These are phyloP conservation scores for Aspergillus ruber DNA, from an alignment of 2,329 filamentous ascomycete species.

Conservation along the genomic window DNA sequence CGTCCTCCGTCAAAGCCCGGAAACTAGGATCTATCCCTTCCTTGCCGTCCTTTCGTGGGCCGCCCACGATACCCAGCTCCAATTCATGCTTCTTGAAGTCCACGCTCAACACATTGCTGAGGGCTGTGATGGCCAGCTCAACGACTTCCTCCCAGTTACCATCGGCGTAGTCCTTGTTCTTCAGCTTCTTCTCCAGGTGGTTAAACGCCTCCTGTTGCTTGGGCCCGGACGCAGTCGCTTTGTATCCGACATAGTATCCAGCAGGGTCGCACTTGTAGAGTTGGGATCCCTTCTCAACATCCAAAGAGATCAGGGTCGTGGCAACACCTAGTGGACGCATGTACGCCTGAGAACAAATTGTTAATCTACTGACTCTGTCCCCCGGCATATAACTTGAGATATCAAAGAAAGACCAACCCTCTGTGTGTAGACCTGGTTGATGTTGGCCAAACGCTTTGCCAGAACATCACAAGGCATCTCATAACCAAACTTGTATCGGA, in stretches of 20 bases:
- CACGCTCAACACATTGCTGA: conserved; percentile 95
- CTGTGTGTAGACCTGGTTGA: conserved; percentile 98
- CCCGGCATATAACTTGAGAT: background rate
- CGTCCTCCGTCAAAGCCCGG: conserved; percentile 86
- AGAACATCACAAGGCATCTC: conserved; percentile 98
- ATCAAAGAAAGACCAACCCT: conserved; percentile 53
- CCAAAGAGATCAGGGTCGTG: conserved; percentile 88
- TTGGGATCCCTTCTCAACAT: conserved; percentile 86
- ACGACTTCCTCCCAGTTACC: conserved; percentile 97
- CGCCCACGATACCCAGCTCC: conserved; percentile 94
- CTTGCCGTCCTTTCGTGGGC: conserved; percentile 72
- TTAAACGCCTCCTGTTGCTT: conserved; percentile 99
- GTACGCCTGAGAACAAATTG: conserved; percentile 59
- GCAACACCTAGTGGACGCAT: conserved; percentile 97
- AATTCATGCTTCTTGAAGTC: conserved; percentile 99
- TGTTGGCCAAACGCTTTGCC: conserved; percentile 95
- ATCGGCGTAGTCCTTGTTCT: conserved; percentile 93
- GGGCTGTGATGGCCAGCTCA: conserved; percentile 87
- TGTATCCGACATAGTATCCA: conserved; percentile 97
- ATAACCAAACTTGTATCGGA: conserved; percentile 97
- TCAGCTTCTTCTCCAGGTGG: conserved; percentile 98
- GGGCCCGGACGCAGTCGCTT: conserved; percentile 91
- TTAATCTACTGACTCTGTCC: conserved; percentile 1
- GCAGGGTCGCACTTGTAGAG: conserved; percentile 98
- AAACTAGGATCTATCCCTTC: conserved; percentile 75